Evolutionary conservation across 2,329 filamentous ascomycete species (phyloP).

Genomic region (Alternaria alternata): DNA sequence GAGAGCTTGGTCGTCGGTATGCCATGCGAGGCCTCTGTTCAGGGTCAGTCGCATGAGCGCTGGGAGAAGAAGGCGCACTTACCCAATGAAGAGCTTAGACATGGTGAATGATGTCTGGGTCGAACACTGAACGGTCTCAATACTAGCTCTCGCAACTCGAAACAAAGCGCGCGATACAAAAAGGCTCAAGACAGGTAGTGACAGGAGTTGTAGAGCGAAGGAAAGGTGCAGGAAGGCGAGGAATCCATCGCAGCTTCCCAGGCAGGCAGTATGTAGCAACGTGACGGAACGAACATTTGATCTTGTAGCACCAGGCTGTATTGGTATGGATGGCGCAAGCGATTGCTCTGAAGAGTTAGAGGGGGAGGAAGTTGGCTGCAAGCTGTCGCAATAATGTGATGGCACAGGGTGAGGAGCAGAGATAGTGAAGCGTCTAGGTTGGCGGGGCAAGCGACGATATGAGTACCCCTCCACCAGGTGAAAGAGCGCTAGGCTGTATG

Average conservation of each 20-base stretch:
- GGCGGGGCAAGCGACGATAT: conserved; percentile 43
- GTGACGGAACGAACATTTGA: conserved; percentile 53
- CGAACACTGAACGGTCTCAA: conserved; percentile 52
- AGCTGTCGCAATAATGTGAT: conserved; percentile 23
- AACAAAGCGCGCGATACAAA: conserved; percentile 40
- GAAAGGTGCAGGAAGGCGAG: conserved; percentile 29
- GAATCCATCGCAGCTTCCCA: conserved; percentile 42
- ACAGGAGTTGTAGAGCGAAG: conserved; percentile 29
- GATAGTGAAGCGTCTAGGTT: conserved; percentile 37
- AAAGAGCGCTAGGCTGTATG: conserved; percentile 41
- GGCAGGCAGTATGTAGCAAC: conserved; percentile 43
- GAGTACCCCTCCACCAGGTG: conserved; percentile 38
- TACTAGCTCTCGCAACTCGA: conserved; percentile 45
- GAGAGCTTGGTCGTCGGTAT: conserved; percentile 89
- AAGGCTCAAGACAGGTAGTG: conserved; percentile 32
- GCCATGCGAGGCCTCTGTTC: conserved; percentile 94
- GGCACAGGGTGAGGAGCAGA: conserved; percentile 26
- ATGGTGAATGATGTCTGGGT: conserved; percentile 60
- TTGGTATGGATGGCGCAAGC: conserved; percentile 36
- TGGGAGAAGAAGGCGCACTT: conserved; percentile 51
- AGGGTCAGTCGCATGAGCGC: conserved; percentile 15
- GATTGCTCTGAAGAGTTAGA: conserved; percentile 27
- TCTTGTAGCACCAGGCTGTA: conserved; percentile 41
- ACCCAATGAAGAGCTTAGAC: conserved; percentile 97
- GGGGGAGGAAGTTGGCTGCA: conserved; percentile 24